Evolutionary conservation across 2,329 filamentous ascomycete species (phyloP).

Genomic region (Chalaropsis thielavioides): DNA sequence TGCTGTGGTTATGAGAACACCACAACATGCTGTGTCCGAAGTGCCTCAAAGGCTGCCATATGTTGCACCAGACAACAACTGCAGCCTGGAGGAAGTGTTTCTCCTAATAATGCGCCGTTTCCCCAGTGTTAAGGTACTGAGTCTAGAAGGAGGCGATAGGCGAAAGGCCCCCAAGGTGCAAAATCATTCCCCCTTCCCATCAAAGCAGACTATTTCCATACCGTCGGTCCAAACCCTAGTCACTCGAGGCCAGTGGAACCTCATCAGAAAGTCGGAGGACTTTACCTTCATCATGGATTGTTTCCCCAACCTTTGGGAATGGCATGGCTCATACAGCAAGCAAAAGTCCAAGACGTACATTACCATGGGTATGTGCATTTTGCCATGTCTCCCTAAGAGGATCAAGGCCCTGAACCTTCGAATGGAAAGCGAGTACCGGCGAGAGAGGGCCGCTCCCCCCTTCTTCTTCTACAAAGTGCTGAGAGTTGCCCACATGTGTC

Average conservation of each 20-base stretch:
- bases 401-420: constrained; percentile 52
- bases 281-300: constrained; percentile 47
- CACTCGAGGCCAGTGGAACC: constrained; percentile 64
- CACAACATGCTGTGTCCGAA: neutral
- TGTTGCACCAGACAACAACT: constrained; percentile 37
- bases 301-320: constrained; percentile 49
- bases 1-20: neutral
- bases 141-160: constrained; percentile 61
- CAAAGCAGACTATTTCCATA: constrained; percentile 24
- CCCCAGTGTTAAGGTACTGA: constrained; percentile 49
- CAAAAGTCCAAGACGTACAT: constrained; percentile 61
- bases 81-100: constrained; percentile 56
- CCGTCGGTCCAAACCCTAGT: constrained; percentile 50
- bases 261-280: constrained; percentile 49
- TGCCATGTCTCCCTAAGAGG: constrained; percentile 41
- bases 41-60: constrained; percentile 38
- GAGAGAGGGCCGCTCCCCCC: constrained; percentile 44
- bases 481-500: constrained; percentile 49
- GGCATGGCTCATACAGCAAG: constrained; percentile 53
- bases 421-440: constrained; percentile 56
- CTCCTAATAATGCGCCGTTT: constrained; percentile 45
- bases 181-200: constrained; percentile 17
- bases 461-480: constrained; percentile 50
- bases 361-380: constrained; percentile 45
- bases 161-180: constrained; percentile 57